phyloP scores from a whole-genome alignment of 352 stramenopile genomes.

The Phytophthora cajani region DNA sequence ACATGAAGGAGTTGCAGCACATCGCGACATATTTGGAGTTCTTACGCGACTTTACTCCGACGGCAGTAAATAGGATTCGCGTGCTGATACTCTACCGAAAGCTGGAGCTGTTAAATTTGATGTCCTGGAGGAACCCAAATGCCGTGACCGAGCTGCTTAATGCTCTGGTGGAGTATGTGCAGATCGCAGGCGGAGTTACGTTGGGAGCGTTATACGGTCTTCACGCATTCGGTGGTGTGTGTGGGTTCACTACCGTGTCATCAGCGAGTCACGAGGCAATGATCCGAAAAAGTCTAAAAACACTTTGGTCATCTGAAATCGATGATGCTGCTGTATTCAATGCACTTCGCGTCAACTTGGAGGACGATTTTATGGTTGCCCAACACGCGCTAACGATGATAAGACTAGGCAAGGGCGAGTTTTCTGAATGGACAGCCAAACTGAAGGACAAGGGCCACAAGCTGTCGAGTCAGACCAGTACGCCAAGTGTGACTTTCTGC shows the following conservation, averaged over 20 bases:
- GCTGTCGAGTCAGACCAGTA: slow-evolving; percentile 24
- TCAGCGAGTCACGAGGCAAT: slow-evolving; percentile 20
- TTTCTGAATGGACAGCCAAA: slow-evolving; percentile 44
- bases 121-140: slow-evolving; percentile 18
- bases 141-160: slow-evolving; percentile 20
- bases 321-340: slow-evolving; percentile 23
- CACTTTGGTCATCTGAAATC: slow-evolving; percentile 28
- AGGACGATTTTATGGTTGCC: slow-evolving; percentile 23
- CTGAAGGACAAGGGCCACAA: slow-evolving; percentile 32
- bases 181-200: slow-evolving; percentile 17
- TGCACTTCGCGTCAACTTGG: slow-evolving; percentile 21
- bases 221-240: not conserved
- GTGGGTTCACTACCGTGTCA: slow-evolving; percentile 18
- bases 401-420: slow-evolving; percentile 30
- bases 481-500: slow-evolving; percentile 53
- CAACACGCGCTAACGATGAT: slow-evolving; percentile 41
- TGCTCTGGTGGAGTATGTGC: slow-evolving; percentile 35
- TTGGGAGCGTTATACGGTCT: slow-evolving; percentile 10
- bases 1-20: slow-evolving; percentile 30
- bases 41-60: slow-evolving; percentile 30
- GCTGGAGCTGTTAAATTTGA: slow-evolving; percentile 27
- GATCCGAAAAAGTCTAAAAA: slow-evolving; percentile 24
- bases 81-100: slow-evolving; percentile 30
- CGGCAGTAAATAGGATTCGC: slow-evolving; percentile 21
- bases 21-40: slow-evolving; percentile 35